A percentile compares a stretch with the other conserved stretches of the same genome.
phyloP scores from a whole-genome alignment of 192 early-diverging fungal species.

The Thoreauomyces humboldtii region DNA sequence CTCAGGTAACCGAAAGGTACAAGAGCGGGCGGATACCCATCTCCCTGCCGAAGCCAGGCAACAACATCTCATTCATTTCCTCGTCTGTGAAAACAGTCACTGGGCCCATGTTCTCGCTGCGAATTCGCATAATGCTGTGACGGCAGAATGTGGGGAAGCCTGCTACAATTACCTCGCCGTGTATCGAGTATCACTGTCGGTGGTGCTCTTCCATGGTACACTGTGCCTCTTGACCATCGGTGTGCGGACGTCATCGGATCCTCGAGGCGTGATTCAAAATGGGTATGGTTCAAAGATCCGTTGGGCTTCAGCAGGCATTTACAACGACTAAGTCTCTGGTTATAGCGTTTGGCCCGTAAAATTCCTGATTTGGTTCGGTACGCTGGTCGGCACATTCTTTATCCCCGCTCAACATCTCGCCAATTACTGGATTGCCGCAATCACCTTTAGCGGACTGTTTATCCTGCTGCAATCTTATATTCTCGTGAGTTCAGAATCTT shows the following conservation, averaged over 20 bases:
- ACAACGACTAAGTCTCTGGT: too few relatives aligned
- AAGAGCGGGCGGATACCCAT: neutral
- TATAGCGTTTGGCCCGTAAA: constrained; percentile 19
- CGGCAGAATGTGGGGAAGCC: constrained; percentile 1
- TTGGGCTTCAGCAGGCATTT: too few relatives aligned
- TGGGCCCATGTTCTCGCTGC: neutral
- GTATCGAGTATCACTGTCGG: constrained; percentile 9
- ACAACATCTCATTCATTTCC: neutral
- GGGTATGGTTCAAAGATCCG: too few relatives aligned
- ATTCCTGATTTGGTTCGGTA: constrained; percentile 54
- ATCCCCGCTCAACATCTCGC: constrained; percentile 58
- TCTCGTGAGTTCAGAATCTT: constrained; percentile 65
- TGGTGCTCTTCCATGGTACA: constrained; percentile 16
- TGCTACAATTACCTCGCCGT: constrained; percentile 24
- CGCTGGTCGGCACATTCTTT: constrained; percentile 72
- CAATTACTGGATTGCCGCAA: constrained; percentile 48
- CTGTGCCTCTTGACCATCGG: constrained; percentile 13
- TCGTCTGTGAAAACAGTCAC: neutral
- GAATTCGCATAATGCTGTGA: constrained; percentile 3
- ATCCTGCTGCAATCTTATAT: constrained; percentile 82
- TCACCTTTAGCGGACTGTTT: constrained; percentile 53
- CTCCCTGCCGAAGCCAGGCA: too few relatives aligned
- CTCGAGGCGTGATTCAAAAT: constrained; percentile 8
- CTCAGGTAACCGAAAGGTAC: constrained; percentile 2
- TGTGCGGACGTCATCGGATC: constrained; percentile 5